These are phyloP conservation scores for Trifolium subterraneum DNA, from an alignment of 306 rosid species.

Conservation along the genomic window DNA sequence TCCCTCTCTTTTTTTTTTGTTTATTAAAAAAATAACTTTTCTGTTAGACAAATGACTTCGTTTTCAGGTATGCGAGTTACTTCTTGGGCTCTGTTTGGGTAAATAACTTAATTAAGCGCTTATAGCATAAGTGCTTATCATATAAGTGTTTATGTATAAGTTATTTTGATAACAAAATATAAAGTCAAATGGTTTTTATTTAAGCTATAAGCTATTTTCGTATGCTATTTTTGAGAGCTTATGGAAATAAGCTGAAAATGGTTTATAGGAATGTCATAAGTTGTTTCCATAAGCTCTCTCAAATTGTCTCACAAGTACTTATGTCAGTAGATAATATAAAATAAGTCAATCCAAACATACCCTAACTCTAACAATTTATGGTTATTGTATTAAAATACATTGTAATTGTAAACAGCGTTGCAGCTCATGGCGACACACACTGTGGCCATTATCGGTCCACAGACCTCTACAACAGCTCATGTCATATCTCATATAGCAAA, in stretches of 20 bases:
- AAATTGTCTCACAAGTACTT: not conserved
- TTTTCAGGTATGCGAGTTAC: constrained; percentile 16
- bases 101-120: not conserved
- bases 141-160: not conserved
- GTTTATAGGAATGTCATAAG: not conserved
- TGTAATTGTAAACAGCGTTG: constrained; percentile 66
- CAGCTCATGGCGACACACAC: constrained; percentile 80
- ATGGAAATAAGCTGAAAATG: not conserved
- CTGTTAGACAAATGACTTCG: constrained; percentile 5
- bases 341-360: not conserved
- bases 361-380: constrained; percentile 21
- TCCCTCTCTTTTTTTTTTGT: not conserved
- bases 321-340: not conserved
- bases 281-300: not conserved
- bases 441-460: constrained; percentile 95
- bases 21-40: not conserved
- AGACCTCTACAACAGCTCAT: constrained; percentile 84
- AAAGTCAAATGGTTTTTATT: not conserved
- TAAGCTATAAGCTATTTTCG: not conserved
- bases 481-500: constrained; percentile 85
- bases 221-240: not conserved
- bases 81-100: not conserved
- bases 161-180: not conserved
- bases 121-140: not conserved
- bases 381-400: constrained; percentile 34